A percentile compares a stretch with the other conserved stretches of the same genome.
These are phyloP conservation scores for Ilyonectria sp. DNA, from an alignment of 2,329 filamentous ascomycete species.

Conservation along the genomic window DNA sequence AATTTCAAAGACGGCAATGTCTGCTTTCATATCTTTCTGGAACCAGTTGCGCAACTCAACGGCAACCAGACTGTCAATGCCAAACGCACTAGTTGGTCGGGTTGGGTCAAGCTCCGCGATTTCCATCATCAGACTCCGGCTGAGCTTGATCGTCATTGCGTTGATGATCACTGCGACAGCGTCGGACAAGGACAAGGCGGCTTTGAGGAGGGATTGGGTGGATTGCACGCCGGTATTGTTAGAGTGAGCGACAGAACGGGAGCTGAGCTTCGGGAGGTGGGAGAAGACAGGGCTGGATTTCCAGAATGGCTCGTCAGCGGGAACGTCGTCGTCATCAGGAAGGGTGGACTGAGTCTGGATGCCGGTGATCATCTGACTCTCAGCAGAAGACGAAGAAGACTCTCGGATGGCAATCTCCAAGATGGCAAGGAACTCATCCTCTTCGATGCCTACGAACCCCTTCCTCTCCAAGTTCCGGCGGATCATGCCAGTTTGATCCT, in stretches of 20 bases:
- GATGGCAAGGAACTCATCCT: not conserved
- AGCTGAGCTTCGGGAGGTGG: not conserved
- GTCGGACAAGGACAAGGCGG: not conserved
- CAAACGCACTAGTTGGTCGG: constrained; percentile 8
- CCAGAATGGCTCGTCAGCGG: not conserved
- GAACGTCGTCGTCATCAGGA: not conserved
- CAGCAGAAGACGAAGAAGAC: not conserved
- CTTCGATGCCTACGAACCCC: not conserved
- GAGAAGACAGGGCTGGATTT: not conserved
- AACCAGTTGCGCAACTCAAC: constrained; percentile 25
- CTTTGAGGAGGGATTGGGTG: not conserved
- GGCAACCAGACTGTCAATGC: constrained; percentile 18
- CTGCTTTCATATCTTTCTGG: constrained; percentile 17
- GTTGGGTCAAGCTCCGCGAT: constrained; percentile 10
- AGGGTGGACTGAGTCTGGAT: not conserved
- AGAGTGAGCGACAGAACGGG: not conserved
- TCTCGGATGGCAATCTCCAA: not conserved
- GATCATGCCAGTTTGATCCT: not conserved
- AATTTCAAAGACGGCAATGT: constrained; percentile 20
- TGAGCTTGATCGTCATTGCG: constrained; percentile 10
- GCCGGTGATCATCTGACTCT: not conserved
- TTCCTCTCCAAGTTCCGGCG: not conserved
- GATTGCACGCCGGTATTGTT: not conserved
- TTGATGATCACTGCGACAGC: constrained; percentile 3
- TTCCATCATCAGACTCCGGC: constrained; percentile 11